Conservation (phyloP, 805 yeast species). For the Metschnikowia drakensbergensis region DNA sequence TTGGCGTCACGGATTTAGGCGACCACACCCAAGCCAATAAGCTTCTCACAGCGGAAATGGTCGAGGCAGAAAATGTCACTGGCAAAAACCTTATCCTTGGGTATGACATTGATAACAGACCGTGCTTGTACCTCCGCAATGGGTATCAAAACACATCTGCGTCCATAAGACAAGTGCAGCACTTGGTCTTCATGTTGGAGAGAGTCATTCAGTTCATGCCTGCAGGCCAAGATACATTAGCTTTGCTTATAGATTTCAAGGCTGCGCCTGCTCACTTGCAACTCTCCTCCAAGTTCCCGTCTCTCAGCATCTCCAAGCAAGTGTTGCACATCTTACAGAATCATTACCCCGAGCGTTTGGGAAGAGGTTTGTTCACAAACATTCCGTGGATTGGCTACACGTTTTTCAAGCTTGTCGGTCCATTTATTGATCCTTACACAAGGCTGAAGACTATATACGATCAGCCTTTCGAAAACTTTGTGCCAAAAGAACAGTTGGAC, state of each 20-base stretch:
- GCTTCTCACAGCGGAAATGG: conserved; percentile 37
- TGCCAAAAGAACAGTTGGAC: conserved; percentile 51
- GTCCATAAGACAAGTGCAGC: conserved; percentile 51
- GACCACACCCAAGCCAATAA: conserved; percentile 27
- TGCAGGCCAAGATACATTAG: conserved; percentile 54
- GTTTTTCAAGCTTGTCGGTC: conserved; percentile 20
- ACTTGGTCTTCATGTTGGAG: conserved; percentile 55
- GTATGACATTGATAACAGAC: conserved; percentile 51
- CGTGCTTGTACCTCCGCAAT: conserved; percentile 48
- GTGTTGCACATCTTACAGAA: conserved; percentile 21
- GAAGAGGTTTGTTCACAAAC: conserved; percentile 20
- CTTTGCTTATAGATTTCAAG: conserved; percentile 54
- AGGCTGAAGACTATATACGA: conserved; percentile 55
- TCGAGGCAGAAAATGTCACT: conserved; percentile 47
- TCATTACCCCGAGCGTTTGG: conserved; percentile 21
- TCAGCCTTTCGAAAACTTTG: conserved; percentile 52
- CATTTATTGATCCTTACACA: conserved; percentile 54
- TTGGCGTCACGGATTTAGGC: conserved; percentile 40
- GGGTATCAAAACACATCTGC: conserved; percentile 56
- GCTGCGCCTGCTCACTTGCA: conserved; percentile 39
- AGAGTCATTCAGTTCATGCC: conserved; percentile 51
- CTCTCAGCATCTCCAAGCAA: conserved; percentile 40
- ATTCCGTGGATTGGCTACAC: conserved; percentile 22
- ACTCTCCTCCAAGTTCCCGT: conserved; percentile 44
- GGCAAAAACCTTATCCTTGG: conserved; percentile 55